Evolutionary conservation across 257 asterid species (phyloP).

Genomic region (Rhazya stricta): DNA sequence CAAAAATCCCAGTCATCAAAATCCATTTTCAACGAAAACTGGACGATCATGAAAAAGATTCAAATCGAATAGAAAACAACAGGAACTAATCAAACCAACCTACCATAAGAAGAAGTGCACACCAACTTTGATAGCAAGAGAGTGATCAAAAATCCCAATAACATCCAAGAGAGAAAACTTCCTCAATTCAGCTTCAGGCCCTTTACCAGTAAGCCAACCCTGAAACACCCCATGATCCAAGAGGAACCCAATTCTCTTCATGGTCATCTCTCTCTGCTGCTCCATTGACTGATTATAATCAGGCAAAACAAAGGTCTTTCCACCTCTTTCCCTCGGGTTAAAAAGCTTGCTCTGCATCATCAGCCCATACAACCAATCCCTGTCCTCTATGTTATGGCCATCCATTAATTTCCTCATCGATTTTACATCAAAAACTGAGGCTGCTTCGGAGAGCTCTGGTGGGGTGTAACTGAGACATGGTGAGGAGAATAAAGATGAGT

Average conservation of each 20-base stretch:
- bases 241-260: constrained; percentile 75
- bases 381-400: constrained; percentile 65
- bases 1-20: background rate
- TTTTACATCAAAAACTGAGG: constrained; percentile 43
- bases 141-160: constrained; percentile 69
- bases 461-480: constrained; percentile 79
- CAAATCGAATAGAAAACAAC: background rate
- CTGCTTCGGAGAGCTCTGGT: constrained; percentile 59
- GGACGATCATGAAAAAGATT: background rate
- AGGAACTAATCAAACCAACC: constrained; percentile 6
- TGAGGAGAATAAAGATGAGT: constrained; percentile 27
- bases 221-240: constrained; percentile 71
- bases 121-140: constrained; percentile 78
- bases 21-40: background rate
- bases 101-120: constrained; percentile 91
- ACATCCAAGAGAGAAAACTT: constrained; percentile 84
- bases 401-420: constrained; percentile 81
- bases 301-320: constrained; percentile 64
- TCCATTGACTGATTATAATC: constrained; percentile 94
- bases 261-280: constrained; percentile 95
- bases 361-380: constrained; percentile 79
- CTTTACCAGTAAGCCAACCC: constrained; percentile 77
- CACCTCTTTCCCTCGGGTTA: constrained; percentile 66
- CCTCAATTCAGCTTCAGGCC: constrained; percentile 72
- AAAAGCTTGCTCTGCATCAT: constrained; percentile 72